phyloP scores from a whole-genome alignment of 164 flowering plant species.

The Nelumbo lutea region DNA sequence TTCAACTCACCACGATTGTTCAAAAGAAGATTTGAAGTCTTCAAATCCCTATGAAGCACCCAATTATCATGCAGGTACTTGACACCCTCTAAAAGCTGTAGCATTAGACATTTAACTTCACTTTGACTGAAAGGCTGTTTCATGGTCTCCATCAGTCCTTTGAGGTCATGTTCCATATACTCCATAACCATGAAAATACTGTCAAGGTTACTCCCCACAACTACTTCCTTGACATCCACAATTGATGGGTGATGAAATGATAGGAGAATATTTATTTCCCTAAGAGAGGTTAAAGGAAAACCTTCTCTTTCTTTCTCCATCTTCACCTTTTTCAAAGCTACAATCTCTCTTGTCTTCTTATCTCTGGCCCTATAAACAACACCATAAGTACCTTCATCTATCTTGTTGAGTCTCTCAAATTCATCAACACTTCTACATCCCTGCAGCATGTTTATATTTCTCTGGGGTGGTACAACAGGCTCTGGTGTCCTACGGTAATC shows the following conservation, averaged over 20 bases:
- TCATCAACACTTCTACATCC: conserved; percentile 60
- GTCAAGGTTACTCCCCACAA: conserved; percentile 40
- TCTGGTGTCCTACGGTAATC: conserved; percentile 1
- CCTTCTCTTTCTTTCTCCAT: conserved; percentile 56
- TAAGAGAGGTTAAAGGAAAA: conserved; percentile 61
- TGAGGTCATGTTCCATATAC: conserved; percentile 78
- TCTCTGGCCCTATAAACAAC: conserved; percentile 67
- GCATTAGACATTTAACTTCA: conserved; percentile 74
- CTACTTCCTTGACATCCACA: conserved; percentile 70
- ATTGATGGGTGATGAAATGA: conserved; percentile 63
- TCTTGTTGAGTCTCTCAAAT: conserved; percentile 57
- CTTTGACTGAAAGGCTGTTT: conserved; percentile 62
- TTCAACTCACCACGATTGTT: conserved; percentile 70
- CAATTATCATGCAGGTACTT: conserved; percentile 75
- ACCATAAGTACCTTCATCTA: conserved; percentile 78
- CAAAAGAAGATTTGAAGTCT: conserved; percentile 71
- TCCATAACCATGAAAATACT: conserved; percentile 75
- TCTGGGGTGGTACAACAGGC: conserved; percentile 4
- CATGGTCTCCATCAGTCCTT: conserved; percentile 49
- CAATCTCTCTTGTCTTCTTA: conserved; percentile 55
- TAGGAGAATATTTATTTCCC: conserved; percentile 71
- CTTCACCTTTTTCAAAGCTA: conserved; percentile 79
- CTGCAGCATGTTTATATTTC: conserved; percentile 45
- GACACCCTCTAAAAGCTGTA: conserved; percentile 72
- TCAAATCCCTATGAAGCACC: conserved; percentile 83